A percentile compares a stretch with the other conserved stretches of the same genome.
Conservation (phyloP, 331 rosid genomes). For the Dryas integrifolia region DNA sequence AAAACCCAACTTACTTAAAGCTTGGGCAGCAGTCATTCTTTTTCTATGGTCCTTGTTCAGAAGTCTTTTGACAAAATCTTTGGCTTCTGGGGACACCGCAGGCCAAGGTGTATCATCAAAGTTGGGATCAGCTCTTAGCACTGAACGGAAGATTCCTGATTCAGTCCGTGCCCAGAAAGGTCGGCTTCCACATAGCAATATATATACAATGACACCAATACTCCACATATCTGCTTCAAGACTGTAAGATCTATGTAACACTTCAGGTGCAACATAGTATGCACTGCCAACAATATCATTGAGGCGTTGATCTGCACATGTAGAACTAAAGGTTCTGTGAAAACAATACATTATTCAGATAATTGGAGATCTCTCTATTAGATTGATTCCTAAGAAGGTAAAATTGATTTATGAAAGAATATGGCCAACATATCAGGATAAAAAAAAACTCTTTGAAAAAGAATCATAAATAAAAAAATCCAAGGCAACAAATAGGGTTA, state of each 20-base stretch:
- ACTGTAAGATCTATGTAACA: conserved; percentile 87
- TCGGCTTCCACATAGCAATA: conserved; percentile 87
- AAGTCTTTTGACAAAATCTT: conserved; percentile 90
- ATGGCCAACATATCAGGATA: not conserved
- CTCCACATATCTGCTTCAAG: conserved; percentile 96
- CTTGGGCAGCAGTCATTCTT: conserved; percentile 96
- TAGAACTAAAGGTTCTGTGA: conserved; percentile 35
- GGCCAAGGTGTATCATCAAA: conserved; percentile 96
- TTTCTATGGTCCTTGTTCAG: conserved; percentile 93
- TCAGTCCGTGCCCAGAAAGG: conserved; percentile 98
- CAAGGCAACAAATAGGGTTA: not conserved
- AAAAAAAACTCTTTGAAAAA: not conserved
- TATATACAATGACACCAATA: conserved; percentile 88
- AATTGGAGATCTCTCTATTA: not conserved
- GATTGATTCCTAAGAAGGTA: not conserved
- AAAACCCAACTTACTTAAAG: conserved; percentile 48
- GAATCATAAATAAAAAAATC: not conserved
- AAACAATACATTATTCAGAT: conserved; percentile 7
- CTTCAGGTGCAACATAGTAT: conserved; percentile 96
- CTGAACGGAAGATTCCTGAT: conserved; percentile 96
- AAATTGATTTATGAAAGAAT: not conserved
- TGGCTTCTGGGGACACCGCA: conserved; percentile 77
- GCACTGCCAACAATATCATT: conserved; percentile 98
- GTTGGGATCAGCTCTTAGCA: conserved; percentile 89
- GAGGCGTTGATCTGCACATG: conserved; percentile 77